A percentile compares a stretch with the other conserved stretches of the same genome.
Conservation (phyloP, 2,329 filamentous ascomycete species). For the Aspergillus alliaceus region DNA sequence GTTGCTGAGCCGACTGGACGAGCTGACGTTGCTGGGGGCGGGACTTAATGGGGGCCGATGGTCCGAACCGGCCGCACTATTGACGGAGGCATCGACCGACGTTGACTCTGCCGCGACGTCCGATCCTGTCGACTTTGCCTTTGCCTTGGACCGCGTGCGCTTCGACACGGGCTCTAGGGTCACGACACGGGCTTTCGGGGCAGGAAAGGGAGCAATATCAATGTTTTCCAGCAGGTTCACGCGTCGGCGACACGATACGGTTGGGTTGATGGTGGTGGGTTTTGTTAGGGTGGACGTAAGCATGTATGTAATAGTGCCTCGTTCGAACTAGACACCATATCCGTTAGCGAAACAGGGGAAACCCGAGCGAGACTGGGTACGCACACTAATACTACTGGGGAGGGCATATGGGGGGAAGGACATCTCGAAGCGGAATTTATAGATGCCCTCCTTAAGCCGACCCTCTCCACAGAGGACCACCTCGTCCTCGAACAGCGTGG, state of each 20-base stretch:
- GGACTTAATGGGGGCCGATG: slow-evolving; percentile 47
- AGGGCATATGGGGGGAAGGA: slow-evolving; percentile 60
- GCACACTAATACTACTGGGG: slow-evolving; percentile 90
- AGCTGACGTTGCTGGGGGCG: slow-evolving; percentile 67
- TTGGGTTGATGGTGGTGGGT: slow-evolving; percentile 81
- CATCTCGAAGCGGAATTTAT: slow-evolving; percentile 66
- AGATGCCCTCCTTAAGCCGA: slow-evolving; percentile 62
- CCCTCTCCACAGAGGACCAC: slow-evolving; percentile 64
- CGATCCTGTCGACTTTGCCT: slow-evolving; percentile 47
- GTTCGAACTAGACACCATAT: slow-evolving; percentile 70
- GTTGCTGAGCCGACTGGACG: slow-evolving; percentile 67
- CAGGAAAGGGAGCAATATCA: slow-evolving; percentile 73
- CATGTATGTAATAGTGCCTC: slow-evolving; percentile 88
- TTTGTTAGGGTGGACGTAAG: slow-evolving; percentile 86
- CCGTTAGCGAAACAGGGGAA: slow-evolving; percentile 7
- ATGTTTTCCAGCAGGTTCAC: slow-evolving; percentile 78
- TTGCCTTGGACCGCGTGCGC: slow-evolving; percentile 60
- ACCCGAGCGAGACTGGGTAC: slow-evolving; percentile 32
- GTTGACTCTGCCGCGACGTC: slow-evolving; percentile 45
- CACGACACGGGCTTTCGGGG: slow-evolving; percentile 78
- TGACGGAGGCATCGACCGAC: slow-evolving; percentile 47
- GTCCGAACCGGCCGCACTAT: slow-evolving; percentile 30
- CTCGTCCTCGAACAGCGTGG: slow-evolving; percentile 65
- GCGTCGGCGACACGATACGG: slow-evolving; percentile 75
- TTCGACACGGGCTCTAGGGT: slow-evolving; percentile 84